These are phyloP conservation scores for Amphicarpaea edgeworthii DNA, from an alignment of 306 rosid genomes.

Conservation along the genomic window DNA sequence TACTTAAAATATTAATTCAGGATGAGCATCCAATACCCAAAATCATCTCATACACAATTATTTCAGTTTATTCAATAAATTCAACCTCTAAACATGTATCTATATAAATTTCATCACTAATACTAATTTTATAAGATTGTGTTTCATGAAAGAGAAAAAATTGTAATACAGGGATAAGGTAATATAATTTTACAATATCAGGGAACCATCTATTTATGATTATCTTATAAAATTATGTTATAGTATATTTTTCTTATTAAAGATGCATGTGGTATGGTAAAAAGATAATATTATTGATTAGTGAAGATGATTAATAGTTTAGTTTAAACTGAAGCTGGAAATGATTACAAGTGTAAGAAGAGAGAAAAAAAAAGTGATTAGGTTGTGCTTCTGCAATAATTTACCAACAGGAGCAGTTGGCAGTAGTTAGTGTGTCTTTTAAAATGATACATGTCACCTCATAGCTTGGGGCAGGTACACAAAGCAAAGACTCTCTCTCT, in stretches of 20 bases:
- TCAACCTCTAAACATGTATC: no score
- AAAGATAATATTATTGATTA: neutral
- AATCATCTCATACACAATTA: neutral
- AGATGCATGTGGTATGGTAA: neutral
- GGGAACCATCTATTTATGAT: no score
- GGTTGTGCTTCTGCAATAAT: conserved; percentile 78
- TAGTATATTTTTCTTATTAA: no score
- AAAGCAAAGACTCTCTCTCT: conserved; percentile 36
- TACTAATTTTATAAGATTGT: no score
- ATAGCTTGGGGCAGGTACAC: conserved; percentile 69
- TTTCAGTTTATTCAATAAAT: neutral
- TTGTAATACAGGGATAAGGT: no score
- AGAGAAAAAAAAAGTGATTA: conserved; percentile 44
- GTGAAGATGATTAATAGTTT: neutral
- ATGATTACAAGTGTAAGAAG: conserved; percentile 35
- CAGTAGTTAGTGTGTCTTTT: conserved; percentile 82
- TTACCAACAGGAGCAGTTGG: conserved; percentile 89
- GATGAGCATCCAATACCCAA: no score
- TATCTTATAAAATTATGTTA: no score
- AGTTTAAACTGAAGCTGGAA: conserved; percentile 28
- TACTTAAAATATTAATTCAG: conserved; percentile 5
- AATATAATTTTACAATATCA: no score
- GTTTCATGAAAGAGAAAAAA: no score
- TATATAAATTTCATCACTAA: no score
- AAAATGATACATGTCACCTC: conserved; percentile 79